phyloP scores from a whole-genome alignment of 768 basidiomycete genomes.

The Cyclocybe cylindracea region DNA sequence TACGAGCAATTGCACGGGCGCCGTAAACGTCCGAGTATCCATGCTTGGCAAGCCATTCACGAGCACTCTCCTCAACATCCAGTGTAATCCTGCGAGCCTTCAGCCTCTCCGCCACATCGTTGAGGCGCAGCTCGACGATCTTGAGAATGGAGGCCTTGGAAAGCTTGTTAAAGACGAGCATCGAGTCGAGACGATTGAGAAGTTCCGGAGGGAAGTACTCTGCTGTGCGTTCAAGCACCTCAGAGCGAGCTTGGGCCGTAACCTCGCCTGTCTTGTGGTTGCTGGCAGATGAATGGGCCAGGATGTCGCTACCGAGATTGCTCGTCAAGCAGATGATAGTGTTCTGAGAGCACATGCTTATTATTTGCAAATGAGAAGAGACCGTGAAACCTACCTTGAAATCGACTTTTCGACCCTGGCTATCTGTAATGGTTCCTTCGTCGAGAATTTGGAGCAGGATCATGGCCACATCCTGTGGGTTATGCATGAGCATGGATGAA shows the following conservation, averaged over 20 bases:
- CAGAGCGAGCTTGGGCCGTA: slow-evolving; percentile 55
- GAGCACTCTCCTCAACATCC: slow-evolving; percentile 64
- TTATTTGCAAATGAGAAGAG: neutral
- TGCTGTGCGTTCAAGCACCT: slow-evolving; percentile 74
- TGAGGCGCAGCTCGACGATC: slow-evolving; percentile 75
- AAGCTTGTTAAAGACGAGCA: slow-evolving; percentile 90
- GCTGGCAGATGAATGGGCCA: slow-evolving; percentile 67
- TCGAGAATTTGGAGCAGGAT: slow-evolving; percentile 90
- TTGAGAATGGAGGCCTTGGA: slow-evolving; percentile 71
- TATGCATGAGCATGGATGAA: neutral
- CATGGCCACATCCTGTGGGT: slow-evolving; percentile 75
- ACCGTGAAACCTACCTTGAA: slow-evolving; percentile 60
- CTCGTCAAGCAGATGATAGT: slow-evolving; percentile 91
- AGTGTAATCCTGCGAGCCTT: slow-evolving; percentile 66
- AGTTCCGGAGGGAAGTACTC: slow-evolving; percentile 90
- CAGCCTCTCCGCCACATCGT: slow-evolving; percentile 71
- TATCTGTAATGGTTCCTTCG: slow-evolving; percentile 88
- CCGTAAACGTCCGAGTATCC: slow-evolving; percentile 89
- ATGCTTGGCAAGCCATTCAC: slow-evolving; percentile 67
- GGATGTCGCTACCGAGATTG: slow-evolving; percentile 80
- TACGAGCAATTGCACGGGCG: slow-evolving; percentile 84
- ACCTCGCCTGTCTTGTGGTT: slow-evolving; percentile 61
- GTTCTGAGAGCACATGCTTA: slow-evolving; percentile 46
- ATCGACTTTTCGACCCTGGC: slow-evolving; percentile 89
- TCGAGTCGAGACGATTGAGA: slow-evolving; percentile 85